These are phyloP conservation scores for Xylariaceae sp. DNA, from an alignment of 2,329 filamentous ascomycete species.

Conservation along the genomic window DNA sequence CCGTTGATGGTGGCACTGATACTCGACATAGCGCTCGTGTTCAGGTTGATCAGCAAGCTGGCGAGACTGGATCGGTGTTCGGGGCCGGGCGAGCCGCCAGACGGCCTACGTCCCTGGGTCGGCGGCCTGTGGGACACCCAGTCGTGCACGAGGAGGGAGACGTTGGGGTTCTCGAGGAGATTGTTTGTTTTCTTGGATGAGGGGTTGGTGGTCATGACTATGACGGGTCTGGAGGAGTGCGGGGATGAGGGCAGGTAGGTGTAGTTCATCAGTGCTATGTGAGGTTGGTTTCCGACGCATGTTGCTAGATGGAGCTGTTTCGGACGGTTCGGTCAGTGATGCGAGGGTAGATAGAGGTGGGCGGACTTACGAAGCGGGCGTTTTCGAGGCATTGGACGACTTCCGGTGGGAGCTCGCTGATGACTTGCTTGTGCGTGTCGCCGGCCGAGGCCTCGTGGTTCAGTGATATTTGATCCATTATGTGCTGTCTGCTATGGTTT, in stretches of 20 bases:
- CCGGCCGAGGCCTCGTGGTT: constrained; percentile 74
- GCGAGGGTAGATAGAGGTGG: constrained; percentile 11
- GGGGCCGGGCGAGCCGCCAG: constrained; percentile 61
- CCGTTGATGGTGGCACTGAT: constrained; percentile 95
- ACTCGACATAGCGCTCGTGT: constrained; percentile 79
- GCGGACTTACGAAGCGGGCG: constrained; percentile 75
- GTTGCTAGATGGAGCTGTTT: constrained; percentile 89
- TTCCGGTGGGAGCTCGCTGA: constrained; percentile 72
- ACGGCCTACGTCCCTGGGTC: constrained; percentile 60
- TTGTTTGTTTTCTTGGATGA: constrained; percentile 79
- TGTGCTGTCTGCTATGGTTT: not conserved
- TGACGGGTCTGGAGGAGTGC: constrained; percentile 69
- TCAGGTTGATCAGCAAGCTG: constrained; percentile 82
- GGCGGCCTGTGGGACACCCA: constrained; percentile 92
- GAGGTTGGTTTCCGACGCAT: constrained; percentile 76
- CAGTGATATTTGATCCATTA: constrained; percentile 65
- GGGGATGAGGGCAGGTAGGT: constrained; percentile 85
- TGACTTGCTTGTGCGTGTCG: constrained; percentile 67
- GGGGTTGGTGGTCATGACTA: constrained; percentile 89
- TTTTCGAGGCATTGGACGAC: constrained; percentile 91
- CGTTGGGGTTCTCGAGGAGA: constrained; percentile 77
- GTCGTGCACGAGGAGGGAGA: constrained; percentile 94
- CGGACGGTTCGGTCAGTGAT: constrained; percentile 8
- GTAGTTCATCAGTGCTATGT: constrained; percentile 98
- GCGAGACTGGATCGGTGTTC: constrained; percentile 73